Evolutionary conservation across 177 flowering plant species (phyloP), one percentile per base, ranked within the genome.

Genomic region (Tripterygium wilfordii): DNA sequence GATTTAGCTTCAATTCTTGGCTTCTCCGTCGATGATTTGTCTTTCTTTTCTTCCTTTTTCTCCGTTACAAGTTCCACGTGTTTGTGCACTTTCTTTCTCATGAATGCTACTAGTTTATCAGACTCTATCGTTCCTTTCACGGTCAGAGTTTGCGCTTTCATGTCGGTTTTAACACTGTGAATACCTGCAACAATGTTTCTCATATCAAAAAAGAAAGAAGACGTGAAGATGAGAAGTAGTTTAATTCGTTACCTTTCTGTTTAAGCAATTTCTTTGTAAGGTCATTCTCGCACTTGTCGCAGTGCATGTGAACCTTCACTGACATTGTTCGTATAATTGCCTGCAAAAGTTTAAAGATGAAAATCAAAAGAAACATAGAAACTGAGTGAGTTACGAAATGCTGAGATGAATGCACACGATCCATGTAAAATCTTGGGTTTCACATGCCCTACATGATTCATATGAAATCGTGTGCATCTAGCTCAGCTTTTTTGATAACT

Each of bases 261-360:
- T 58, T 74, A n/a, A 74, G 45, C 13, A 81, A 38, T 53, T 32
- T 64, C 49, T 37, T 62, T 45, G 61, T 57, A 25, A 79, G 49
- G 48, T 84, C 86, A 38, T 53, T 48, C 52, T 76, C 86, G 32
- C 96, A 85, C 63, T 76, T 57, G 23, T 55, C 77, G 46, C 94
- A 88, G 45, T 88, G 94, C 68, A 84, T 48, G 42, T 74, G 72
- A 30, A 78, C 68, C 60, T 85, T 82, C 20, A 85, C 14, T 2
- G 46, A 44, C 5, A 65, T 72, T 33, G 71, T 77, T 27, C 60
- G 62, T 26, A 60, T 9, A 8, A 43, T 51, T 45, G 37, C 47
- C 85, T 78, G 62, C 44, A 45, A 51, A 32, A 36, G 9, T 36
- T 28, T n/a, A n/a, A n/a, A n/a, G n/a, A n/a, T n/a, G n/a, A n/a